phyloP scores from a whole-genome alignment of 805 yeast species.

The Myxozyma geophila region DNA sequence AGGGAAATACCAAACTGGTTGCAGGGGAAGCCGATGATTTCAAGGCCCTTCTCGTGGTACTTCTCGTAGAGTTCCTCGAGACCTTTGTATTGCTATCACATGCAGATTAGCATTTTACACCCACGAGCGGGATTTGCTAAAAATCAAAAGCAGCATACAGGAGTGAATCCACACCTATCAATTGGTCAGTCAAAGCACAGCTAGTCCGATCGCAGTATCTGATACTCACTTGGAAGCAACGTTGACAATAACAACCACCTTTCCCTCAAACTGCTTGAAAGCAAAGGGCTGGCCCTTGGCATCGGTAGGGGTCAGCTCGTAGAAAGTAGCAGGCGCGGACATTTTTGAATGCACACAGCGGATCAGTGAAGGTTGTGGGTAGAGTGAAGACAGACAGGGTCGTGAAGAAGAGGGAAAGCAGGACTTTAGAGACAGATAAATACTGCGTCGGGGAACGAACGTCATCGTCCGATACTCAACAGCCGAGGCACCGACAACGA shows the following conservation, averaged over 20 bases:
- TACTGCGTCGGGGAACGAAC: background rate
- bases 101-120: background rate
- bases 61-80: conserved; percentile 69
- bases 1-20: conserved; percentile 70
- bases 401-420: background rate
- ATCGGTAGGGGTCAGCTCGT: conserved; percentile 69
- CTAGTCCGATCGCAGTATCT: too few relatives aligned
- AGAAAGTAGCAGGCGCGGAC: conserved; percentile 49
- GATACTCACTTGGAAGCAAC: conserved; percentile 77
- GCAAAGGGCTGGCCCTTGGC: conserved; percentile 62
- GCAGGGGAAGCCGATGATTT: conserved; percentile 84
- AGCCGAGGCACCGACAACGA: too few relatives aligned
- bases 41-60: conserved; percentile 66
- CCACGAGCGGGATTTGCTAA: background rate
- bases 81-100: conserved; percentile 66
- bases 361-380: background rate
- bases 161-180: conserved; percentile 39
- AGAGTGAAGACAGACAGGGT: background rate
- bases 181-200: background rate
- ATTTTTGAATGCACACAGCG: background rate
- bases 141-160: conserved; percentile 22
- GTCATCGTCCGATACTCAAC: too few relatives aligned
- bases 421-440: background rate
- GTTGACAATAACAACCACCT: conserved; percentile 81
- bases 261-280: conserved; percentile 67